Evolutionary conservation across 768 basidiomycete genomes (phyloP).

Genomic region (Boletus subcaerulescens): DNA sequence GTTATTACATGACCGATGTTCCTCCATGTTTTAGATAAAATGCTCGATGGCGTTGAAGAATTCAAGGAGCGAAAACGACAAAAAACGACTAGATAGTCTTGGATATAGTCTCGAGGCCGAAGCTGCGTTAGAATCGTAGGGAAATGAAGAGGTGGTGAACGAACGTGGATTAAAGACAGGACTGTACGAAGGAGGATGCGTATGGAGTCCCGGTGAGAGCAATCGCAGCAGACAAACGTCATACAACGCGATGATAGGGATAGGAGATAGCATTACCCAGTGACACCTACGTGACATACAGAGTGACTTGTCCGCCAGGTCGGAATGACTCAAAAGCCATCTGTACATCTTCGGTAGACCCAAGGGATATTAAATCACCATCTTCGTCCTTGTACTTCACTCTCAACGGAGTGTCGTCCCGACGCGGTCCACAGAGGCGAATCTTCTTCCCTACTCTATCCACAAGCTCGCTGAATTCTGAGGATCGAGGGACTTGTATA

Average conservation of each 20-base stretch:
- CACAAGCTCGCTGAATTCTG: slow-evolving; percentile 79
- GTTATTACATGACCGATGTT: slow-evolving; percentile 35
- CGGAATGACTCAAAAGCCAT: slow-evolving; percentile 88
- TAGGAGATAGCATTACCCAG: slow-evolving; percentile 1
- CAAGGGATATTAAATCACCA: slow-evolving; percentile 84
- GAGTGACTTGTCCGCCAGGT: slow-evolving; percentile 76
- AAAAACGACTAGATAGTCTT: slow-evolving; percentile 2
- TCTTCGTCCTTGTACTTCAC: slow-evolving; percentile 93
- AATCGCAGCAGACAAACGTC: slow-evolving; percentile 7
- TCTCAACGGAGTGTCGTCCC: slow-evolving; percentile 76
- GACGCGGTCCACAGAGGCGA: slow-evolving; percentile 78
- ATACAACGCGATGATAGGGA: neutral
- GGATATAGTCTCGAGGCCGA: neutral
- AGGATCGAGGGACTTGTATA: slow-evolving; percentile 79
- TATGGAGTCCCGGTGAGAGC: slow-evolving; percentile 12
- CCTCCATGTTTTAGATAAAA: slow-evolving; percentile 34
- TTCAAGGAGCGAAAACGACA: slow-evolving; percentile 12
- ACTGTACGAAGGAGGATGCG: slow-evolving; percentile 10
- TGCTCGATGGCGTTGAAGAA: slow-evolving; percentile 19
- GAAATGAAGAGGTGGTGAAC: slow-evolving; percentile 13
- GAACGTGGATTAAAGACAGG: slow-evolving; percentile 21
- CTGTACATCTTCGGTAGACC: slow-evolving; percentile 89
- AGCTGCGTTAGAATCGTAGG: slow-evolving; percentile 17
- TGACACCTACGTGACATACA: slow-evolving; percentile 67
- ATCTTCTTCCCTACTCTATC: slow-evolving; percentile 93